Evolutionary conservation across 2,329 filamentous ascomycete genomes (phyloP), one percentile per base, ranked within the genome.

Genomic region (Cladophialophora bantiana): DNA sequence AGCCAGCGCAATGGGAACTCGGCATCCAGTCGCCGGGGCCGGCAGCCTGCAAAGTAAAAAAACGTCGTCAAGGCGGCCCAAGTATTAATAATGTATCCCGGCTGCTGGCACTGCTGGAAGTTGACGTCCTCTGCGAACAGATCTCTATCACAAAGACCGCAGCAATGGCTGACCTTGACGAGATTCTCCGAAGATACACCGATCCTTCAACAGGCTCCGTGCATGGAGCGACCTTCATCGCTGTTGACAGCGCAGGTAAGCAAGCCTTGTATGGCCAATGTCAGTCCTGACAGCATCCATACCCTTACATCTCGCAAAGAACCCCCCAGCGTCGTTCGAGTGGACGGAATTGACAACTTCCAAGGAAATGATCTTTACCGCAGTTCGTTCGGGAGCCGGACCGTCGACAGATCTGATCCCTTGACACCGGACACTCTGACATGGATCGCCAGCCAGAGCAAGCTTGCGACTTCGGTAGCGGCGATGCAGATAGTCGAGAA

Each of bases 401-500:
- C n/a, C 6, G 36, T 62, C 26, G 60, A 62, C 60, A 35, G 60
- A 50, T 55, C 60, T 15, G 59, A 68, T 13, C 55, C 68, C 7
- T 48, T 71, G 55, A 68, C 66, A n/a, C 32, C 58, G n/a, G 62
- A 68, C 42, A 67, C 68, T 18, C 65, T 69, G 18, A 61, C 68
- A 56, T 68, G 64, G 66, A 64, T 70, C 38, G 70, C 70, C 18
- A 71, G 68, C 15, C 53, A 65, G 54, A 81, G 78, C 13, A 82
- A 82, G 62, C 74, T 88, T 2, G 68, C 86, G 61, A 81, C 85
- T 2, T 79, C 81, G 1, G 80, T 88, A 57, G 82, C 84, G 2
- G 80, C 80, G 1, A 72, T 88, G n/a, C 83, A 86, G 64, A 81
- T 83, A 48, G 83, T 87, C 1, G 85, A 88, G 38, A 78, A 82